Percentiles rank a stretch among this genome's conserved stretches.
phyloP scores from a whole-genome alignment of 306 rosid species.

The Senna tora region DNA sequence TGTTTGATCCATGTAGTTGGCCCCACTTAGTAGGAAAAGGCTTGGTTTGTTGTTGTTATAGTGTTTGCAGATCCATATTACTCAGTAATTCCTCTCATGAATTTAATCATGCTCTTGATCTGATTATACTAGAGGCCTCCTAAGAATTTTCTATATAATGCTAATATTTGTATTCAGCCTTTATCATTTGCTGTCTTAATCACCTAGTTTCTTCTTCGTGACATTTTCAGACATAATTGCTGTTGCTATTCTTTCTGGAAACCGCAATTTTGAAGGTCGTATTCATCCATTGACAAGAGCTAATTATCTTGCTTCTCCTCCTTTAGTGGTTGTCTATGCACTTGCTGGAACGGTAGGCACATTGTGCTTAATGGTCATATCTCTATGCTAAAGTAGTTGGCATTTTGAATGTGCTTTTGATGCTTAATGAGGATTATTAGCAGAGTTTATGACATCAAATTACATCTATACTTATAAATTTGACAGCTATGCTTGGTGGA shows the following conservation, averaged over 20 bases:
- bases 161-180: neutral
- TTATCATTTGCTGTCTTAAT: neutral
- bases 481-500: no score
- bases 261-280: conserved; percentile 55
- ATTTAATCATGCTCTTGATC: neutral
- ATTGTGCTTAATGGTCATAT: neutral
- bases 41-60: no score
- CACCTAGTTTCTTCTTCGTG: conserved; percentile 1
- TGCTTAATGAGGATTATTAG: neutral
- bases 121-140: neutral
- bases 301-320: conserved; percentile 60
- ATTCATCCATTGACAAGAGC: conserved; percentile 52
- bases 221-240: conserved; percentile 48
- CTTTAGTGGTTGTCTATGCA: conserved; percentile 52
- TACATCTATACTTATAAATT: neutral
- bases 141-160: neutral
- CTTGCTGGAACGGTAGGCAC: conserved; percentile 53
- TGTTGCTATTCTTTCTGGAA: conserved; percentile 54
- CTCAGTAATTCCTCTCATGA: neutral
- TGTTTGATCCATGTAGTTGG: no score
- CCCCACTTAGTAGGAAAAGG: no score
- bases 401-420: neutral
- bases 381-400: conserved; percentile 1
- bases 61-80: neutral
- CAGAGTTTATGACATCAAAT: neutral